Evolutionary conservation across 176 grass and related monocot species (phyloP), one percentile per base, ranked within the genome.

Genomic region (Aegilops umbellulata): DNA sequence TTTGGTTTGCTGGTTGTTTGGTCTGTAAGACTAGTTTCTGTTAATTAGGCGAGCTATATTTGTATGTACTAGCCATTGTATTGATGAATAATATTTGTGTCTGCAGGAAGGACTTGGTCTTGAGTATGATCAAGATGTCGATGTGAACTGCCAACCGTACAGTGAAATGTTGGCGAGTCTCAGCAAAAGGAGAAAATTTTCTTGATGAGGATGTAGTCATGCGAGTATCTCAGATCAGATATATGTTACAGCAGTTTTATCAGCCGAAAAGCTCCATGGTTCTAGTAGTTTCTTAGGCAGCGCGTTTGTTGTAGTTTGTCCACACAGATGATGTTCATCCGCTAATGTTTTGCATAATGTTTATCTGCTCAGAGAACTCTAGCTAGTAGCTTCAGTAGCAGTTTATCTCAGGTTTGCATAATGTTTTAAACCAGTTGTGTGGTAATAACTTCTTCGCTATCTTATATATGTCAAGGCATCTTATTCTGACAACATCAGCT

Each of bases 71-170:
- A 22, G 10, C 39, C 36, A 76, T 22, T 46, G 7, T 27, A 27
- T 15, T 57, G 25, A 73, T 79, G 80, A 82, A 41, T 67, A 32
- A 34, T 87, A 74, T 67, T 5, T 57, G 39, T 86, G 17, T 86
- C 34, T 80, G 77, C 90, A 98, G 93, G 93, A 98, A 70, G 96
- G 95, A 86, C 91, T 98, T 83, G 96, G 91, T 58, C 66, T 98
- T 6, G 96, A 98, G 90, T 98, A 98, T 71, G 93, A 98, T 20
- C 93, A 98, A 92, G 96, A 98, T 94, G 89, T 92, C 23, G 86
- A 68, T 26, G 93, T 90, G 61, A 90, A 76, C 87, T 63, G 94
- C 31, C 90, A 89, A 65, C 86, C 86, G 27, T 94, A 94, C 69
- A 72, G 15, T 81, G 93, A 98, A 26, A 81, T 92, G 79, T 69